These are phyloP conservation scores for Alternaria infectoria DNA, from an alignment of 2,329 filamentous ascomycete genomes.

Conservation along the genomic window DNA sequence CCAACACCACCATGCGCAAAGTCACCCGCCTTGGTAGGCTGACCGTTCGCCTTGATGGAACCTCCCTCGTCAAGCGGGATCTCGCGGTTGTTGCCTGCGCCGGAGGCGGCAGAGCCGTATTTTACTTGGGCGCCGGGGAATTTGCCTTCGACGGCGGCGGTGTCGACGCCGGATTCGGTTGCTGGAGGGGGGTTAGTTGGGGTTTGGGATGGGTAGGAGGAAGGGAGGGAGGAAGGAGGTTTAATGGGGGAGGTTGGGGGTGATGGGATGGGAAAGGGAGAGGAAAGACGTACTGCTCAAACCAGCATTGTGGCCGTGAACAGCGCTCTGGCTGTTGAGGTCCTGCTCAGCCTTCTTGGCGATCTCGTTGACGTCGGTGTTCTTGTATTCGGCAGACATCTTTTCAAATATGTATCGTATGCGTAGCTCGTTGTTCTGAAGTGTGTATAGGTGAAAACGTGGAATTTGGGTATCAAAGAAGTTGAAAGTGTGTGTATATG, in stretches of 20 bases:
- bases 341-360: slow-evolving; percentile 58
- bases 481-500: background rate
- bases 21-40: slow-evolving; percentile 55
- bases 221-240: background rate
- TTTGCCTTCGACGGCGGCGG: slow-evolving; percentile 40
- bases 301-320: slow-evolving; percentile 44
- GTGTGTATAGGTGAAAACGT: background rate
- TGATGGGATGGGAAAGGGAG: background rate
- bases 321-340: slow-evolving; percentile 53
- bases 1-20: slow-evolving; percentile 54
- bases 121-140: slow-evolving; percentile 55
- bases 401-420: no score
- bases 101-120: slow-evolving; percentile 53
- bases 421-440: background rate
- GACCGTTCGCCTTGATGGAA: slow-evolving; percentile 48
- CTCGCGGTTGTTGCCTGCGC: slow-evolving; percentile 55
- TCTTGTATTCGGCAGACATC: slow-evolving; percentile 52
- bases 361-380: slow-evolving; percentile 51
- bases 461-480: background rate
- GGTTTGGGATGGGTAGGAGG: background rate
- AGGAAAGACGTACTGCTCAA: slow-evolving; percentile 46
- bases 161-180: slow-evolving; percentile 57
- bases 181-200: slow-evolving; percentile 37
- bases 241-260: background rate
- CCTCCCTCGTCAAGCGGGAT: slow-evolving; percentile 57